These are phyloP conservation scores for Coniferiporia weirii DNA, from an alignment of 1,284 basidiomycete genomes.

Conservation along the genomic window DNA sequence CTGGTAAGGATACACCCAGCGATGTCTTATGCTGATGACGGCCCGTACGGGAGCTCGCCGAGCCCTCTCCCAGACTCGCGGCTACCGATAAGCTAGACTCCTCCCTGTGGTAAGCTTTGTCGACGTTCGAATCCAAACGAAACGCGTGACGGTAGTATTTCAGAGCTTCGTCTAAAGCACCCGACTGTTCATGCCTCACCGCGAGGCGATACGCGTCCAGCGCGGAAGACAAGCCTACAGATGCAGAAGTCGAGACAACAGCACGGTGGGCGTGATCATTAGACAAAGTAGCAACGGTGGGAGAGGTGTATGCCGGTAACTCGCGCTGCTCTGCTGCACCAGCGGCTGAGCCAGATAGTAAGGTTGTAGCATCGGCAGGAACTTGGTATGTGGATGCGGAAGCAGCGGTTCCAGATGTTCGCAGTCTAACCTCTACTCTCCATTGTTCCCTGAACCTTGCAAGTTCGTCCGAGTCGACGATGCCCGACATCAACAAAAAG, in stretches of 20 bases:
- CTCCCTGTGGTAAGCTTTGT: conserved; percentile 52
- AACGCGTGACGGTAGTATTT: conserved; percentile 75
- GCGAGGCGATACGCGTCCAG: conserved; percentile 66
- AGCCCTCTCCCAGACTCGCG: neutral
- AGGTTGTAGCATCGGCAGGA: neutral
- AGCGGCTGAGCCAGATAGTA: neutral
- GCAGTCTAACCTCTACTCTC: conserved; percentile 58
- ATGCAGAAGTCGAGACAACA: conserved; percentile 1
- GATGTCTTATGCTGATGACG: neutral
- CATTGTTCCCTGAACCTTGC: conserved; percentile 69
- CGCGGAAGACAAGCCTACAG: conserved; percentile 32
- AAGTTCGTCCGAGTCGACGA: conserved; percentile 45
- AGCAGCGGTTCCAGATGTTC: conserved; percentile 20
- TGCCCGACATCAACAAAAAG: neutral
- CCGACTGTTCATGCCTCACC: conserved; percentile 65
- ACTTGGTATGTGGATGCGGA: neutral
- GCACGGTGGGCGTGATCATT: neutral
- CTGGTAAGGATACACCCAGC: neutral
- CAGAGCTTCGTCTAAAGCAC: conserved; percentile 71
- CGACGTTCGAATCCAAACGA: conserved; percentile 64
- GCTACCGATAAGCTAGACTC: conserved; percentile 35
- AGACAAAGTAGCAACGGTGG: neutral
- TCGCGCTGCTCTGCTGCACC: neutral
- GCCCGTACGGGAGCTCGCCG: neutral
- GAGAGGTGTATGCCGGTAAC: neutral